phyloP scores from a whole-genome alignment of 2,329 filamentous ascomycete species.

The Zarea fungicola region DNA sequence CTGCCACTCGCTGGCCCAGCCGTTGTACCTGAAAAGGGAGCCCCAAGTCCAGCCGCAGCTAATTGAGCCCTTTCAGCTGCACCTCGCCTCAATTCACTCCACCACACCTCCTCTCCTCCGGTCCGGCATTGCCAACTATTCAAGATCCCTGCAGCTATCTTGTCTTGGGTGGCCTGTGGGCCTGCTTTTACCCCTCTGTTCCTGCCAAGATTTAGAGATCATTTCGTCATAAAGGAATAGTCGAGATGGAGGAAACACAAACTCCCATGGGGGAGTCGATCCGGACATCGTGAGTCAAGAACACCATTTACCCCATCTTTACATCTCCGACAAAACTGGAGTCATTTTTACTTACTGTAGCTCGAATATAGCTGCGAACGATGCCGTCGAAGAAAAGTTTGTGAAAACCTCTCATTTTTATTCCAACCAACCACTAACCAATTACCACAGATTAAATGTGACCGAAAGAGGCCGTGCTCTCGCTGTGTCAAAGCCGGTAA shows the following conservation, averaged over 20 bases:
- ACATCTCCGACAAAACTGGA: too few species aligned
- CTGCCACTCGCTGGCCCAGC: too few species aligned
- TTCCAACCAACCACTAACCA: conserved; percentile 21
- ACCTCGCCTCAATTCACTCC: too few species aligned
- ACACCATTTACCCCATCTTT: too few species aligned
- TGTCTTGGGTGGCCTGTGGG: conserved; percentile 10
- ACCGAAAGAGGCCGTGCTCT: conserved; percentile 45
- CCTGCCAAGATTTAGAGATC: too few species aligned
- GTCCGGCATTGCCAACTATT: too few species aligned
- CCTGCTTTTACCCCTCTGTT: neutral
- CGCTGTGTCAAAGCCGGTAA: conserved; percentile 39
- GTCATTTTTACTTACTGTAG: conserved; percentile 1
- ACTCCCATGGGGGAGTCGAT: conserved; percentile 31
- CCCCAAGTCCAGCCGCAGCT: too few species aligned
- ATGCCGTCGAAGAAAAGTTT: conserved; percentile 39
- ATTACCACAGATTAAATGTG: conserved; percentile 43
- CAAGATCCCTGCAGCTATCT: too few species aligned
- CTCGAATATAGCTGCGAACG: conserved; percentile 33
- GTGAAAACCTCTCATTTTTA: neutral
- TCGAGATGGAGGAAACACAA: conserved; percentile 24
- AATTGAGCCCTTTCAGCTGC: too few species aligned
- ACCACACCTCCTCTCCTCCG: too few species aligned
- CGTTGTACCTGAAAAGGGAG: too few species aligned
- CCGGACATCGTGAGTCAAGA: conserved; percentile 31
- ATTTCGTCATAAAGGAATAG: neutral